A percentile compares a stretch with the other conserved stretches of the same genome.
Evolutionary conservation across 1,284 basidiomycete species (phyloP).

Genomic region (Entoloma clypeatum): DNA sequence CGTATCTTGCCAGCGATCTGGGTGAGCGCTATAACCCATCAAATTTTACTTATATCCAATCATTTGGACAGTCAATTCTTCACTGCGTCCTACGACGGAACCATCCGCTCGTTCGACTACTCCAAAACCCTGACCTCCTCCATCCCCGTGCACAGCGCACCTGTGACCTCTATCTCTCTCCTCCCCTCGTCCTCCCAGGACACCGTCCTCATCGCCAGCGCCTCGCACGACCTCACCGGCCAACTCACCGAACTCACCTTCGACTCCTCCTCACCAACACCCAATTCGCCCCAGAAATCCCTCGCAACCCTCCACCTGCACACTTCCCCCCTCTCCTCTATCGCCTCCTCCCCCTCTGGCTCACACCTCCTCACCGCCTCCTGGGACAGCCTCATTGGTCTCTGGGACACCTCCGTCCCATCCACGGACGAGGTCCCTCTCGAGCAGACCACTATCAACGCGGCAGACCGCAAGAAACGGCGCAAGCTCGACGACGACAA

Average conservation of each 20-base stretch:
- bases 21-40: conserved; percentile 45
- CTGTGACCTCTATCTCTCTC: conserved; percentile 71
- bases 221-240: conserved; percentile 80
- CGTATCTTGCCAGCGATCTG: conserved; percentile 64
- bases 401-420: conserved; percentile 71
- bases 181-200: conserved; percentile 34
- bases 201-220: conserved; percentile 62
- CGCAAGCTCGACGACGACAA: conserved; percentile 38
- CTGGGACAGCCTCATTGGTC: conserved; percentile 77
- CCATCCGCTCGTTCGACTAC: conserved; percentile 71
- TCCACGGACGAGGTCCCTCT: conserved; percentile 57
- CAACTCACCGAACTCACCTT: conserved; percentile 55
- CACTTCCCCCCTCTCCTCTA: conserved; percentile 67
- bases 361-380: conserved; percentile 67
- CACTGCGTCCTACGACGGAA: conserved; percentile 80
- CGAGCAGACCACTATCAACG: conserved; percentile 27
- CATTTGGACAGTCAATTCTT: conserved; percentile 53
- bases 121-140: conserved; percentile 54
- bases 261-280: conserved; percentile 24
- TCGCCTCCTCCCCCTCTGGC: conserved; percentile 52
- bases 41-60: neutral
- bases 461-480: conserved; percentile 22
- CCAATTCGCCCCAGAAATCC: conserved; percentile 32
- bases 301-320: conserved; percentile 73
- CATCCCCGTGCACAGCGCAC: conserved; percentile 54